Conservation (phyloP, 768 basidiomycete species). For the Tephrocybe sp. region DNA sequence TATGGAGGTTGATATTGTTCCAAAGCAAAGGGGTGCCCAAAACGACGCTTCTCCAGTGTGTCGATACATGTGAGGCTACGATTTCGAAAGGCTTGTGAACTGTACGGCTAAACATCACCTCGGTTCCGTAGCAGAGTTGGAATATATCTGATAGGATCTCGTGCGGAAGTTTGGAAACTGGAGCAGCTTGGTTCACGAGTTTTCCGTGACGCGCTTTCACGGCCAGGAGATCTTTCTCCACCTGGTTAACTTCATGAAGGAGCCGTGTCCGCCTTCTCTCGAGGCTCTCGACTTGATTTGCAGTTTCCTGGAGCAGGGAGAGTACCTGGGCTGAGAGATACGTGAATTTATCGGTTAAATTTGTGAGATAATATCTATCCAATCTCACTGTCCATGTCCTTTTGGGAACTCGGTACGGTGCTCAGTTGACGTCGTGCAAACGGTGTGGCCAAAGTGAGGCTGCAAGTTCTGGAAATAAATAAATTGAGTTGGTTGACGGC, state of each 20-base stretch:
- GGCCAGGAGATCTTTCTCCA: constrained; percentile 30
- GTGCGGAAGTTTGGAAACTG: constrained; percentile 35
- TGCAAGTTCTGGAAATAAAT: too few relatives aligned
- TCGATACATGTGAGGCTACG: constrained; percentile 42
- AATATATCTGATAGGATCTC: constrained; percentile 42
- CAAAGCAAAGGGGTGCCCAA: constrained; percentile 42
- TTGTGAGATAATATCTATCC: not conserved
- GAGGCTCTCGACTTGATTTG: constrained; percentile 25
- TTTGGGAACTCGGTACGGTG: too few relatives aligned
- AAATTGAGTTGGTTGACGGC: too few relatives aligned
- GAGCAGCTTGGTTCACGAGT: constrained; percentile 32
- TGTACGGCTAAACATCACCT: constrained; percentile 1
- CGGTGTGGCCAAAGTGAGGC: too few relatives aligned
- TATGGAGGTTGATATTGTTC: constrained; percentile 34
- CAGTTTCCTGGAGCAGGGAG: constrained; percentile 9
- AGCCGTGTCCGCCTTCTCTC: constrained; percentile 27
- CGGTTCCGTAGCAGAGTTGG: constrained; percentile 26
- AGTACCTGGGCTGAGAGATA: not conserved
- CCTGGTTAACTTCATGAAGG: constrained; percentile 30
- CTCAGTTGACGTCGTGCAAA: too few relatives aligned
- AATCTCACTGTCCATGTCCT: not conserved
- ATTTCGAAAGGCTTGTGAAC: constrained; percentile 31
- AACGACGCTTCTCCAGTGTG: constrained; percentile 40
- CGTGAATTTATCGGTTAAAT: constrained; percentile 1
- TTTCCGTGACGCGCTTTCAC: constrained; percentile 30